Evolutionary conservation across 257 asterid species (phyloP).

Genomic region (Buddleja alternifolia): DNA sequence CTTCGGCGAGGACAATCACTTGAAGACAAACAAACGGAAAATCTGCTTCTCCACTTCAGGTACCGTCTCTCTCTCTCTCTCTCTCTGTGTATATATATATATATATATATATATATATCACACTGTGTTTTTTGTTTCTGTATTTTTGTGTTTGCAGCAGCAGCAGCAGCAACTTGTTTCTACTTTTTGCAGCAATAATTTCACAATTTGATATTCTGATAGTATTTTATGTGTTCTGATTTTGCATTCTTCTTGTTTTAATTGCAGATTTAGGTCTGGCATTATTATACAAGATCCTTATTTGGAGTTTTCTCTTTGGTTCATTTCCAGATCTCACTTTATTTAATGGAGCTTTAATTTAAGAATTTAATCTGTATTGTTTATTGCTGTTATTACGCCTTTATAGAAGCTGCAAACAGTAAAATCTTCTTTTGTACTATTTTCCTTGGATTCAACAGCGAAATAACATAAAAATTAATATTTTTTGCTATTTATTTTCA

Average conservation of each 20-base stretch:
- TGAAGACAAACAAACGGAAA: no score
- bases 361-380: not conserved
- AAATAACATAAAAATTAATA: not conserved
- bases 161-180: constrained; percentile 5
- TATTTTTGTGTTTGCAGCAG: constrained; percentile 25
- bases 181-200: constrained; percentile 15
- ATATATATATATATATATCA: not conserved
- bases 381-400: constrained; percentile 1
- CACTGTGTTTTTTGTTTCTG: not conserved
- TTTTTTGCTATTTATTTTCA: constrained; percentile 11
- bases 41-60: no score
- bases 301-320: constrained; percentile 61
- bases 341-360: not conserved
- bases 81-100: constrained; percentile 5
- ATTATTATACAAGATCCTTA: constrained; percentile 26
- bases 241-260: not conserved
- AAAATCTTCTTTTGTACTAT: constrained; percentile 2
- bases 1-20: no score
- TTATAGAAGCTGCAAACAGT: constrained; percentile 14
- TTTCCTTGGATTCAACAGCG: constrained; percentile 15
- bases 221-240: no score
- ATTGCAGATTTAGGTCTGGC: constrained; percentile 26
- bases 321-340: constrained; percentile 34
- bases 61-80: no score
- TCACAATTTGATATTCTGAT: no score